Conservation (phyloP, 345 rosid genomes). For the Kernera saxatilis region DNA sequence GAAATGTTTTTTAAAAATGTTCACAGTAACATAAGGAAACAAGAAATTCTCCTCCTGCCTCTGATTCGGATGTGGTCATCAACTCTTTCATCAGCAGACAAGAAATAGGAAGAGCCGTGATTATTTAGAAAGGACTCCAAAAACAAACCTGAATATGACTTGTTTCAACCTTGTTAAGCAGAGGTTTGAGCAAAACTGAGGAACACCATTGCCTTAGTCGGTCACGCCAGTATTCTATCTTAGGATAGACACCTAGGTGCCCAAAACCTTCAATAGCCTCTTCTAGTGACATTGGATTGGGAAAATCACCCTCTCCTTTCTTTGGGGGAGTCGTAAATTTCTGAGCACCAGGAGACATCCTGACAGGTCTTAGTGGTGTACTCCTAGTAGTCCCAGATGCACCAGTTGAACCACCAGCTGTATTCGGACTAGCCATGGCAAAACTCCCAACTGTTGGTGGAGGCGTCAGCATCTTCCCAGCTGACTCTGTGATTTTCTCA, state of each 20-base stretch:
- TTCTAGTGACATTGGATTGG: slow-evolving; percentile 86
- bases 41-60: slow-evolving; percentile 8
- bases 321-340: slow-evolving; percentile 91
- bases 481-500: slow-evolving; percentile 65
- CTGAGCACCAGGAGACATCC: slow-evolving; percentile 98
- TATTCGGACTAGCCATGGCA: slow-evolving; percentile 61
- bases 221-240: slow-evolving; percentile 89
- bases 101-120: neutral
- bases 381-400: slow-evolving; percentile 80
- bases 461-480: slow-evolving; percentile 72
- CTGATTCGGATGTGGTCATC: neutral
- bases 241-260: slow-evolving; percentile 79
- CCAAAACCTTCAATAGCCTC: slow-evolving; percentile 77
- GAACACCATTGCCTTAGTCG: slow-evolving; percentile 95
- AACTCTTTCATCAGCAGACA: neutral
- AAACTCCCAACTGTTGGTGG: slow-evolving; percentile 64
- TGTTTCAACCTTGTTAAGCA: slow-evolving; percentile 71
- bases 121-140: neutral
- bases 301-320: slow-evolving; percentile 94
- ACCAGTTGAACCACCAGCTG: slow-evolving; percentile 63
- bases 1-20: neutral
- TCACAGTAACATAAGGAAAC: slow-evolving; percentile 7
- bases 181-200: slow-evolving; percentile 65
- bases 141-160: slow-evolving; percentile 75
- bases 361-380: slow-evolving; percentile 82